Conservation (phyloP, 1,284 basidiomycete genomes). For the Meira nashicola region DNA sequence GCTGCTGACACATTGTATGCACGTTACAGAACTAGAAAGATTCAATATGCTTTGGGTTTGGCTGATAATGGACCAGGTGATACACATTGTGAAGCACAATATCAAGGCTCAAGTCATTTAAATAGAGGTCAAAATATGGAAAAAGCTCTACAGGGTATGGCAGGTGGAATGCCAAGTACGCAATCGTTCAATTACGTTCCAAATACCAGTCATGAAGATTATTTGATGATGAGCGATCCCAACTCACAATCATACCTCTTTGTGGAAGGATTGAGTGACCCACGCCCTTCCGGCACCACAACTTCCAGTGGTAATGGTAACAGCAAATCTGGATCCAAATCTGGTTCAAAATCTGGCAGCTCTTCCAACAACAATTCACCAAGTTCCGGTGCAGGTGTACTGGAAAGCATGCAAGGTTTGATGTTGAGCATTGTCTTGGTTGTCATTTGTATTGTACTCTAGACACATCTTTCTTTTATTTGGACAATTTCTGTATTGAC, state of each 20-base stretch:
- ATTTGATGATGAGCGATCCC: slow-evolving; percentile 34
- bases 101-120: slow-evolving; percentile 38
- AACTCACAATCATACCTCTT: slow-evolving; percentile 30
- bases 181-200: slow-evolving; percentile 36
- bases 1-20: slow-evolving; percentile 10
- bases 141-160: slow-evolving; percentile 16
- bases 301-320: background rate
- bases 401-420: too few species aligned
- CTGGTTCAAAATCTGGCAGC: background rate
- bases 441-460: too few species aligned
- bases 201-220: slow-evolving; percentile 34
- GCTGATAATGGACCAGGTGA: slow-evolving; percentile 37
- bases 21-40: slow-evolving; percentile 28
- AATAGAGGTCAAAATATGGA: slow-evolving; percentile 37
- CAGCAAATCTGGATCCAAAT: background rate
- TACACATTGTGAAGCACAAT: slow-evolving; percentile 39
- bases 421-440: too few species aligned
- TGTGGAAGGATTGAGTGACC: background rate
- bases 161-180: slow-evolving; percentile 26
- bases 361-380: too few species aligned
- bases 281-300: slow-evolving; percentile 1
- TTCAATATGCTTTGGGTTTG: slow-evolving; percentile 35
- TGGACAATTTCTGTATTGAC: too few species aligned
- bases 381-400: too few species aligned
- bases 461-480: too few species aligned